phyloP scores from a whole-genome alignment of 176 grass and related monocot genomes.

The Carex littledalei region DNA sequence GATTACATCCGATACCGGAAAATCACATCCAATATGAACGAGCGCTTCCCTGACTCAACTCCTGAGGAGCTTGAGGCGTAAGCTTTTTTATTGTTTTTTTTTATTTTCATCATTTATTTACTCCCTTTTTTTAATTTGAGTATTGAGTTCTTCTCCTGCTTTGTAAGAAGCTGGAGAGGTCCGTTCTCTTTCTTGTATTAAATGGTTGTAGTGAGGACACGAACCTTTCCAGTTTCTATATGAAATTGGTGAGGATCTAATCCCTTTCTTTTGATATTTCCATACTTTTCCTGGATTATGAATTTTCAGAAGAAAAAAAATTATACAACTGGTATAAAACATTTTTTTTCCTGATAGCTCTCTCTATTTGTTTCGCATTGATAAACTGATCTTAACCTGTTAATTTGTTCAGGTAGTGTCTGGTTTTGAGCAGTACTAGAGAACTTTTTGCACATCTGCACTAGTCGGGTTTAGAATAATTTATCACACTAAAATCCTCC shows the following conservation, averaged over 20 bases:
- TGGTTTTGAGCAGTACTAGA: neutral
- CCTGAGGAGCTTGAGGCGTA: slow-evolving; percentile 74
- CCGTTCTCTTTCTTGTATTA: neutral
- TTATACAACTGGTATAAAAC: neutral
- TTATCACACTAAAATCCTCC: neutral
- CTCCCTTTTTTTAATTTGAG: neutral
- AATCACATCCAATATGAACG: slow-evolving; percentile 98
- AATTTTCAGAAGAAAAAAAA: neutral
- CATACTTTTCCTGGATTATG: neutral
- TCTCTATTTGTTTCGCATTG: neutral
- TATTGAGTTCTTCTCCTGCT: neutral
- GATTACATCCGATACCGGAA: slow-evolving; percentile 93
- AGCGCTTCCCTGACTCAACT: slow-evolving; percentile 85
- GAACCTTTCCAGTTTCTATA: neutral
- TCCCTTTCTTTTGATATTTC: neutral
- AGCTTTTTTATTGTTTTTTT: slow-evolving; percentile 19
- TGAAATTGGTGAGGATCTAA: neutral
- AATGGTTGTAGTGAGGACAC: neutral
- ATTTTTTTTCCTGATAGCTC: neutral
- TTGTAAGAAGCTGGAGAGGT: neutral
- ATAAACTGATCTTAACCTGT: neutral
- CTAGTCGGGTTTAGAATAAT: neutral
- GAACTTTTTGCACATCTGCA: neutral
- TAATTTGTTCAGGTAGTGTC: neutral
- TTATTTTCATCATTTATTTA: neutral